Base-by-base conservation (phyloP, 2,329 filamentous ascomycete genomes). In the Beauveria australis region DNA sequence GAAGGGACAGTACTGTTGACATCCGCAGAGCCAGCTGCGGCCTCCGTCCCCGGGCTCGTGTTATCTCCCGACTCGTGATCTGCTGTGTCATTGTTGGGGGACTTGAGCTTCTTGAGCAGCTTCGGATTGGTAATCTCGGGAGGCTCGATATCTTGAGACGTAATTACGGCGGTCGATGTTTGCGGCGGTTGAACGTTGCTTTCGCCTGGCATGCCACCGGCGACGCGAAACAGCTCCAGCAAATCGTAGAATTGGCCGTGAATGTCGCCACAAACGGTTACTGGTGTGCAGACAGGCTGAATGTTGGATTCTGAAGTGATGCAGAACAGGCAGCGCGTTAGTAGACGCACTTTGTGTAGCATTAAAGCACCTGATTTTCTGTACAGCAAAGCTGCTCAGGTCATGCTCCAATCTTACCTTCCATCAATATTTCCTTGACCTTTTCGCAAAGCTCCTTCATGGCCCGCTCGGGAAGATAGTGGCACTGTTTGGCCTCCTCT, bases 401-500 rank as follows among this genome's bases (percentile, higher is more conserved):
- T 16, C 19, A 37, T 19, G n/a, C 22, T 37, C 37, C 22, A 53
- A 58, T 49, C 62, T 70, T 66, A 94, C 91, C 91, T 81, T 99
- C 94, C 94, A 99, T 99, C 69, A 99, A 82, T 66, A 91, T 95
- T 77, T 97, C 94, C 79, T 99, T 99, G 63, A 97, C 94, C 72
- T 96, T 96, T 79, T 99, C 94, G 74, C 94, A 99, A 53, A 99
- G 83, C 75, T 96, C 90, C 81, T 99, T 99, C 94, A 99, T 99
- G 70, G 95, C 91, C 64, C 88, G 79, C 77, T 99, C 94, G 54
- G 94, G 94, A 57, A 99, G 83, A 74, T 97, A 97, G 74, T 96
- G 94, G 78, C 94, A 97, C 75, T 94, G 89, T 76, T 96, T 97
- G 49, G 94, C 94, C 75, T 95, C 90, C 72, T 94, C 90, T 37